Evolutionary conservation across 371 early-diverging fungal genomes (phyloP).

Genomic region (Circinella umbellata): DNA sequence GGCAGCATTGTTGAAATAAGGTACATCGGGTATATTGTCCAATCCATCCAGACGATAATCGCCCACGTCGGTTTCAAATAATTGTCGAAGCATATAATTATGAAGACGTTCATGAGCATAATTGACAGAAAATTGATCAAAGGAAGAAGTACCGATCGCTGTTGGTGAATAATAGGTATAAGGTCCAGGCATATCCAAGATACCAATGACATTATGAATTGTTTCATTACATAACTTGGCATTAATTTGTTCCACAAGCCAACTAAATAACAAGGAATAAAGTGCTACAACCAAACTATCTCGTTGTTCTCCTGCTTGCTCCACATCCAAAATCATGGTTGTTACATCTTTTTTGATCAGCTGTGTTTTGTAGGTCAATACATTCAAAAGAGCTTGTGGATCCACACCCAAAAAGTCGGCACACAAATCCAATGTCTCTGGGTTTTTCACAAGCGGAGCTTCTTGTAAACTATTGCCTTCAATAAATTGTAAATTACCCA

Average conservation of each 20-base stretch:
- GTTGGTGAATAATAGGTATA: conserved; percentile 36
- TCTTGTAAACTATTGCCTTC: conserved; percentile 60
- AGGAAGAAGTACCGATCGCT: conserved; percentile 21
- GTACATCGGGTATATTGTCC: conserved; percentile 40
- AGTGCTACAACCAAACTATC: conserved; percentile 79
- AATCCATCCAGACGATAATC: conserved; percentile 64
- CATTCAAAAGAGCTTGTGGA: conserved; percentile 74
- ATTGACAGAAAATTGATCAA: conserved; percentile 82
- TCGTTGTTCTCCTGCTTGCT: conserved; percentile 74
- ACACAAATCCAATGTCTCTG: conserved; percentile 71
- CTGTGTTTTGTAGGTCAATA: conserved; percentile 85
- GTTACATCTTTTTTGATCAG: conserved; percentile 82
- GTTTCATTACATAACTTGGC: conserved; percentile 71
- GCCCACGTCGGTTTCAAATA: conserved; percentile 64
- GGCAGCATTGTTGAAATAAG: conserved; percentile 56
- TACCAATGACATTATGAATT: conserved; percentile 72
- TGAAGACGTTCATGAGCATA: conserved; percentile 86
- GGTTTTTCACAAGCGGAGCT: conserved; percentile 73
- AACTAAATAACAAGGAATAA: conserved; percentile 85
- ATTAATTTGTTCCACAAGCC: conserved; percentile 92
- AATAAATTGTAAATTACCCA: conserved; percentile 85
- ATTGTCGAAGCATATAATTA: conserved; percentile 67
- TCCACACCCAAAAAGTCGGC: conserved; percentile 90
- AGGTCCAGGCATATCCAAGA: conserved; percentile 74
- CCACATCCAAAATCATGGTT: conserved; percentile 81